These are phyloP conservation scores for Thelonectria rubi DNA, from an alignment of 2,329 filamentous ascomycete species.

Conservation along the genomic window DNA sequence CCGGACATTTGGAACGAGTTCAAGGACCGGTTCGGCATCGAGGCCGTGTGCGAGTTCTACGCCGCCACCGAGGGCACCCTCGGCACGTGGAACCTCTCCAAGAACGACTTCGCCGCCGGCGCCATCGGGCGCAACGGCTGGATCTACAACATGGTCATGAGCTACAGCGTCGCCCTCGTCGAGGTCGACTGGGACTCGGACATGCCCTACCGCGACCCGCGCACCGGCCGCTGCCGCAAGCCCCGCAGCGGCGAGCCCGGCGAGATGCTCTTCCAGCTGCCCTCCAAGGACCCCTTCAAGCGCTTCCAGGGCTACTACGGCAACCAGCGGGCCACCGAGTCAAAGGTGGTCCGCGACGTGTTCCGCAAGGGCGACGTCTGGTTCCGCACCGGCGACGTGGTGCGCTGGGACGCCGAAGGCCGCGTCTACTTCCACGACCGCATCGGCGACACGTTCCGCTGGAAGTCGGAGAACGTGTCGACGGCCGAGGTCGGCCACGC, in stretches of 20 bases:
- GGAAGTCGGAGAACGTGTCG: constrained; percentile 86
- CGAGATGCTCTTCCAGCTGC: constrained; percentile 78
- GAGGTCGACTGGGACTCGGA: constrained; percentile 78
- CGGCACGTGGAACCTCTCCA: constrained; percentile 76
- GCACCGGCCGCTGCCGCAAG: constrained; percentile 73
- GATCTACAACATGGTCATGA: constrained; percentile 65
- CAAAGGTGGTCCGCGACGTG: constrained; percentile 79
- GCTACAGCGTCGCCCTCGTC: constrained; percentile 65
- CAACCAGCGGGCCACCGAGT: constrained; percentile 73
- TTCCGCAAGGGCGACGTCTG: constrained; percentile 80
- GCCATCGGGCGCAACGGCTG: constrained; percentile 79
- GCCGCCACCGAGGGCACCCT: constrained; percentile 77
- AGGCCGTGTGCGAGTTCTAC: constrained; percentile 82
- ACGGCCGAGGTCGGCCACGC: constrained; percentile 83
- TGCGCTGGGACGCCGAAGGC: constrained; percentile 76
- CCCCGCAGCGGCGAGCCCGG: constrained; percentile 71
- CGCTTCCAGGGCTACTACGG: constrained; percentile 86
- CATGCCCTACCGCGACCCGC: constrained; percentile 70
- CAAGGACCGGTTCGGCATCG: constrained; percentile 81
- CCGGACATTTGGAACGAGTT: constrained; percentile 88
- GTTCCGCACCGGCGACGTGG: constrained; percentile 85
- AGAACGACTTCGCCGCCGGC: constrained; percentile 77
- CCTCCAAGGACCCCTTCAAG: constrained; percentile 67
- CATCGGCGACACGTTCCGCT: constrained; percentile 80
- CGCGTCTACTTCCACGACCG: constrained; percentile 83